These are phyloP conservation scores for Cordia subcordata DNA, from an alignment of 257 asterid species.

Conservation along the genomic window DNA sequence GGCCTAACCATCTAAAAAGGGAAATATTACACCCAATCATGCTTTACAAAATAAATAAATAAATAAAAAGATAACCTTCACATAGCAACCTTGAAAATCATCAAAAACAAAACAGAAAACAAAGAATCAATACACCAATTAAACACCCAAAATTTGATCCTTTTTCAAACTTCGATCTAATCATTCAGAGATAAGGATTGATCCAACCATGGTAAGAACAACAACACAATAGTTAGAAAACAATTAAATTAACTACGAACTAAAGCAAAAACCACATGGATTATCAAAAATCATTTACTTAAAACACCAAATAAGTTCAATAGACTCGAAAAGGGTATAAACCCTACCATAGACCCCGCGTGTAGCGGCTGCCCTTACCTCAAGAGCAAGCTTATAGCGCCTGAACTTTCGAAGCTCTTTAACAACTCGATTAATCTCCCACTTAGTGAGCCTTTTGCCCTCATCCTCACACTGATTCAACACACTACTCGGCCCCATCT, in stretches of 20 bases:
- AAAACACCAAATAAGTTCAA: neutral
- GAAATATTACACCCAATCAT: neutral
- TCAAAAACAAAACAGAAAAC: neutral
- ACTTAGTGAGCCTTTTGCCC: slow-evolving; percentile 53
- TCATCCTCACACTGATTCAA: slow-evolving; percentile 66
- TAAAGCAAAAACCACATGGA: neutral
- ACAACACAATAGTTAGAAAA: neutral
- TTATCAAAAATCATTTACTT: neutral
- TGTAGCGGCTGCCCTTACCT: slow-evolving; percentile 48
- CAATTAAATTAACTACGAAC: neutral
- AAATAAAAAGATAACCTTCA: neutral
- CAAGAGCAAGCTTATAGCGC: slow-evolving; percentile 69
- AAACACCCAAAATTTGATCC: neutral
- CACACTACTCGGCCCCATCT: slow-evolving; percentile 53
- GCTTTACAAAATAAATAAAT: no score
- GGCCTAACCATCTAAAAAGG: neutral
- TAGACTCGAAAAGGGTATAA: neutral
- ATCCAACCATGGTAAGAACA: no score
- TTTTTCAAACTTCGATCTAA: neutral
- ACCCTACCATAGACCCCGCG: no score
- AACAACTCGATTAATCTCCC: slow-evolving; percentile 71
- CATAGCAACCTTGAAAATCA: no score
- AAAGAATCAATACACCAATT: neutral
- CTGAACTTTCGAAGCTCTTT: slow-evolving; percentile 84
- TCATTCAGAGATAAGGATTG: neutral